Evolutionary conservation across 768 basidiomycete species (phyloP).

Genomic region (Russula dissimulans): DNA sequence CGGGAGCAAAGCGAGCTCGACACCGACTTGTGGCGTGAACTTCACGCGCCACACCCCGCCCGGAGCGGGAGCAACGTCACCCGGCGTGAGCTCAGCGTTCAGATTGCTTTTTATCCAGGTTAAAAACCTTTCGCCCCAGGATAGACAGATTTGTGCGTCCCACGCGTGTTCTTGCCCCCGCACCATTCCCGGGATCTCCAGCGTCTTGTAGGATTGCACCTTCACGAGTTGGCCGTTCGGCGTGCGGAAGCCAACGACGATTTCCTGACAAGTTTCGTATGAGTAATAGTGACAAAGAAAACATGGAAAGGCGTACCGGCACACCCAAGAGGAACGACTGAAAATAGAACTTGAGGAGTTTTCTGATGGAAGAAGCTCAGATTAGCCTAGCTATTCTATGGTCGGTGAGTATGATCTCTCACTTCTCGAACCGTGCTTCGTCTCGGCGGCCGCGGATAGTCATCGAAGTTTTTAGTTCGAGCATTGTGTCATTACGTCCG

Average conservation of each 20-base stretch:
- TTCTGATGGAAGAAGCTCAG: slow-evolving; percentile 37
- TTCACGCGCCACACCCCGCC: slow-evolving; percentile 58
- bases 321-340: slow-evolving; percentile 89
- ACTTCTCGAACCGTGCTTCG: slow-evolving; percentile 75
- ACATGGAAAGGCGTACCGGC: slow-evolving; percentile 38
- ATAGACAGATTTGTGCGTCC: slow-evolving; percentile 67
- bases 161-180: slow-evolving; percentile 67
- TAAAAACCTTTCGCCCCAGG: slow-evolving; percentile 63
- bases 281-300: background rate
- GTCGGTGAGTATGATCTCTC: background rate
- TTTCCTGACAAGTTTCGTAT: slow-evolving; percentile 44
- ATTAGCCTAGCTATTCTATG: background rate
- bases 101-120: slow-evolving; percentile 33
- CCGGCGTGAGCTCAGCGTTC: background rate
- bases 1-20: slow-evolving; percentile 43
- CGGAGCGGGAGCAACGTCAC: background rate
- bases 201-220: slow-evolving; percentile 66
- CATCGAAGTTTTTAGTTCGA: slow-evolving; percentile 84
- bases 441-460: slow-evolving; percentile 55
- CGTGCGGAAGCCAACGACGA: slow-evolving; percentile 82
- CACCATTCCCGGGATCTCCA: slow-evolving; percentile 68
- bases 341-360: slow-evolving; percentile 86
- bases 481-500: slow-evolving; percentile 55
- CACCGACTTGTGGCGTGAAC: slow-evolving; percentile 51
- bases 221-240: slow-evolving; percentile 59